Evolutionary conservation across 139 green algal genomes (phyloP).

Genomic region (Chlorella sp.): DNA sequence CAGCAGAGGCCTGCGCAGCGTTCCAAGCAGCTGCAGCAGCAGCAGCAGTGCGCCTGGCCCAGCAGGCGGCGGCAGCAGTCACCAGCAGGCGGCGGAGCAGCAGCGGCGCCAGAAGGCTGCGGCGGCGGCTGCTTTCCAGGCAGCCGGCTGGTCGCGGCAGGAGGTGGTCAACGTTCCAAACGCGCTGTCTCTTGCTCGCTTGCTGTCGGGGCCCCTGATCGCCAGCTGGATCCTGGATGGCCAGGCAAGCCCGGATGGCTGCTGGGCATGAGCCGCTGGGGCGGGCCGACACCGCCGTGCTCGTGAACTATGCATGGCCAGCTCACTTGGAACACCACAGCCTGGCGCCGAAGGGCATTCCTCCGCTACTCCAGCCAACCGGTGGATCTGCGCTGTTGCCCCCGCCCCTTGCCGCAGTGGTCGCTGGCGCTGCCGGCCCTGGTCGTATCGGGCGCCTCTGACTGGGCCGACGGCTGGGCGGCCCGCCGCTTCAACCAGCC

Average conservation of each 20-base stretch:
- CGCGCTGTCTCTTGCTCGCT: slow-evolving; percentile 51
- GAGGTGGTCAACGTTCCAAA: slow-evolving; percentile 63
- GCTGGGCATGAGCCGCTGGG: too few species aligned
- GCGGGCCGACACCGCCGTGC: too few species aligned
- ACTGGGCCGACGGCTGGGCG: slow-evolving; percentile 87
- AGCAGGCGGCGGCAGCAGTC: not conserved
- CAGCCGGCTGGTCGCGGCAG: slow-evolving; percentile 46
- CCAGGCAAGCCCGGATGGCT: not conserved
- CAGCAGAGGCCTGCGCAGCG: not conserved
- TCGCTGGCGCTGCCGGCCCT: slow-evolving; percentile 32
- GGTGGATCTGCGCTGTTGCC: not conserved
- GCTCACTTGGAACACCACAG: too few species aligned
- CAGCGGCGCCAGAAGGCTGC: not conserved
- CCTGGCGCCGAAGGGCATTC: not conserved
- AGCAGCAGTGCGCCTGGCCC: not conserved
- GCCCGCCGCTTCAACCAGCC: slow-evolving; percentile 61
- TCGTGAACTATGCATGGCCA: too few species aligned
- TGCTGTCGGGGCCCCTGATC: slow-evolving; percentile 61
- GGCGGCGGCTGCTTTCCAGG: not conserved
- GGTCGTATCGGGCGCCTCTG: slow-evolving; percentile 52
- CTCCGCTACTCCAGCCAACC: not conserved
- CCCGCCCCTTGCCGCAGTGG: slow-evolving; percentile 14
- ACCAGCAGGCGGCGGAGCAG: not conserved
- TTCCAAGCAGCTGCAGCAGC: not conserved
- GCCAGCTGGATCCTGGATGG: slow-evolving; percentile 49